Base-by-base conservation (phyloP, 1,284 basidiomycete genomes). In the Microbotryomycetes sp. region DNA sequence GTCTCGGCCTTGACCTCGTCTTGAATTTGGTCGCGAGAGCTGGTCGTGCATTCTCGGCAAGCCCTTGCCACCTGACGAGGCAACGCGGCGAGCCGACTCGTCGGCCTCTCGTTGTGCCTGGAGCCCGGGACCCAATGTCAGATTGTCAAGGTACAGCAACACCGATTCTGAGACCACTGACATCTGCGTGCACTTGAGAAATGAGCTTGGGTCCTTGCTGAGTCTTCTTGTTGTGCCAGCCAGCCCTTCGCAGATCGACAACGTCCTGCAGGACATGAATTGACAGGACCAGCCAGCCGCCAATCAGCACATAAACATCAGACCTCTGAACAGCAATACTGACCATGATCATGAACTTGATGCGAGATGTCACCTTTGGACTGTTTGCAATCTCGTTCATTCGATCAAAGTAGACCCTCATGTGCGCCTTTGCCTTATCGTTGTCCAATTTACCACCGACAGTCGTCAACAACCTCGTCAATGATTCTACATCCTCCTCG, bases 401-500 rank as follows among this genome's bases (percentile, higher is more conserved):
- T 54, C 92, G 83, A 56, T 83, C 80, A 79, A 97, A 96, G 81
- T 97, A 96, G 49, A 93, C 85, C 71, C 91, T 87, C 84, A 97
- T 88, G 72, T 91, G 87, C 18, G 82, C 83, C 54, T 82, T 82
- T 48, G 88, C 88, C 79, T 90, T 91, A 1, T 83, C 84, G 51
- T 61, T 68, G 73, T 97, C 93, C 62, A 96, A 82, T 46, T 83
- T 79, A 62, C 81, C 80, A 56, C 94, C 94, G 60, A 97, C 89
- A 6, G 92, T 97, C 47, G 86, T 83, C 63, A 97, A 78, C 57
- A 97, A 82, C 76, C 92, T 91, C 81, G 91, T 96, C 65, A 97
- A 82, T 52, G 87, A 91, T 80, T 97, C 94, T 69, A 97, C 89
- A 74, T 97, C 92, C 78, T 97, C 94, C 77, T 97, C 94, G 74